Conservation (phyloP, 805 yeast species). For the Wickerhamiella alocasiicola region DNA sequence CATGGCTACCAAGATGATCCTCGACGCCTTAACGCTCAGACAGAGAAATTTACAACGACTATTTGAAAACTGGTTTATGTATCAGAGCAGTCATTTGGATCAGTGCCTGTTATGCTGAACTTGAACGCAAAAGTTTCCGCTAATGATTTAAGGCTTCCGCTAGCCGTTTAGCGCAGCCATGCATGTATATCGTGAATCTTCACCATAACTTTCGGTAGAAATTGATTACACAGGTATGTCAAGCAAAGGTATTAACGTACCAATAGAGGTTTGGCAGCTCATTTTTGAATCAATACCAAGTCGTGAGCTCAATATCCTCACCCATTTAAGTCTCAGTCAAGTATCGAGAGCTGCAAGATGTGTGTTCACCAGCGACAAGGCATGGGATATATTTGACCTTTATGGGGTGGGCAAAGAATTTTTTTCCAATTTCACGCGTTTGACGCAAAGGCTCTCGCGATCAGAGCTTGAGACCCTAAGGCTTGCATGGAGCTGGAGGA, state of each 20-base stretch:
- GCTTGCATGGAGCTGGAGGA: conserved; percentile 1
- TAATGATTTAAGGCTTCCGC: no score
- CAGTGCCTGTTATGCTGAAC: no score
- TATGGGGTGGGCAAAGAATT: neutral
- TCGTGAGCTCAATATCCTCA: neutral
- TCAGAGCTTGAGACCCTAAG: neutral
- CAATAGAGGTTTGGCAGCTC: neutral
- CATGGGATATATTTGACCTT: neutral
- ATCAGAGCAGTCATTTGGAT: no score
- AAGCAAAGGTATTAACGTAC: neutral
- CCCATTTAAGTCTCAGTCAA: neutral
- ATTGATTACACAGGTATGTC: no score
- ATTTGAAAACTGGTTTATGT: no score
- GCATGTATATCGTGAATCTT: no score
- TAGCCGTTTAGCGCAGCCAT: no score
- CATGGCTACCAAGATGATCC: no score
- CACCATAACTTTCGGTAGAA: no score
- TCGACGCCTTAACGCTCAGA: no score
- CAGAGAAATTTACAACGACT: no score
- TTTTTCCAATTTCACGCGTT: neutral
- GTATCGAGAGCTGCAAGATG: neutral
- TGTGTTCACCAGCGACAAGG: neutral
- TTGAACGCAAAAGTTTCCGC: no score
- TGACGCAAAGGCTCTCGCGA: neutral
- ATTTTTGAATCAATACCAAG: neutral